A percentile compares a stretch with the other conserved stretches of the same genome.
Conservation (phyloP, 176 grass and related monocot genomes). For the Triticum dicoccoides region DNA sequence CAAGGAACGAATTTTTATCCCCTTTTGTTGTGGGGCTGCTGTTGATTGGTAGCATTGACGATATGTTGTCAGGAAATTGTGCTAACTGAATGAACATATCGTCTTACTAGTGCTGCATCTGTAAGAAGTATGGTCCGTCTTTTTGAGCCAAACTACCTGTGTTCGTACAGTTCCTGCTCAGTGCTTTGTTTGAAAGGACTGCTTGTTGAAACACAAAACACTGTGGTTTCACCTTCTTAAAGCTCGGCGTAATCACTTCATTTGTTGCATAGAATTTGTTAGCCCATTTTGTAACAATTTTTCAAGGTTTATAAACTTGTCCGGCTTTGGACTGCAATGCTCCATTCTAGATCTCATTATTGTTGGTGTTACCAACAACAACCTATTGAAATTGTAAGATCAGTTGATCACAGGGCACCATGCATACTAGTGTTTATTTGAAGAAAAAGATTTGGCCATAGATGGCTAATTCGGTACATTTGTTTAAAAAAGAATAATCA, state of each 20-base stretch:
- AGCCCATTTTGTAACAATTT: not conserved
- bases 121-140: not conserved
- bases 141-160: not conserved
- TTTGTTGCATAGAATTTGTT: not conserved
- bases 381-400: conserved; percentile 10
- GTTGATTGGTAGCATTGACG: not conserved
- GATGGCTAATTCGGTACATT: not conserved
- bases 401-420: not conserved
- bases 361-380: not conserved
- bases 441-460: not conserved
- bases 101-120: not conserved
- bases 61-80: not conserved
- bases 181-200: not conserved
- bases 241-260: not conserved
- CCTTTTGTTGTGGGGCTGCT: not conserved
- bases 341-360: not conserved
- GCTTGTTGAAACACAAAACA: not conserved
- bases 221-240: not conserved
- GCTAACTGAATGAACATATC: not conserved
- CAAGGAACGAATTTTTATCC: not conserved
- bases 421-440: not conserved
- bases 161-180: not conserved
- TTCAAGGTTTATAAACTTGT: not conserved
- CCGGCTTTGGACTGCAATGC: not conserved
- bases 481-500: not conserved